phyloP scores from a whole-genome alignment of 2,329 filamentous ascomycete genomes.

The Neurospora sp. region DNA sequence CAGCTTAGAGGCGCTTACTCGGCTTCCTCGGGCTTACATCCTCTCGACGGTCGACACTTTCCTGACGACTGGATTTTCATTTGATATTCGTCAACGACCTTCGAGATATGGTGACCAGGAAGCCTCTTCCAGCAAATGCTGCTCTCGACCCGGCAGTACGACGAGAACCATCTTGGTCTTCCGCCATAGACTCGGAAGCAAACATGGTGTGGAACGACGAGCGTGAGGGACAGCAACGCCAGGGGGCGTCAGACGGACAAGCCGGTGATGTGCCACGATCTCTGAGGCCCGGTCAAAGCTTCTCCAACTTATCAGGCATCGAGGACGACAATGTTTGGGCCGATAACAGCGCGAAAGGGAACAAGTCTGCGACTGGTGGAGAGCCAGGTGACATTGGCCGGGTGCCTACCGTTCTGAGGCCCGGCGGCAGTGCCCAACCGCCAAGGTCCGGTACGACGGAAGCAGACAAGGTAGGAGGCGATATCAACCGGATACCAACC shows the following conservation, averaged over 20 bases:
- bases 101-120: slow-evolving; percentile 30
- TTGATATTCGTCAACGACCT: not conserved
- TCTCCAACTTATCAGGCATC: slow-evolving; percentile 17
- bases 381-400: slow-evolving; percentile 4
- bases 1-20: not conserved
- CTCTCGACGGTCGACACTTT: not conserved
- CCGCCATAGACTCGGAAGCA: slow-evolving; percentile 23
- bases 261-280: slow-evolving; percentile 21
- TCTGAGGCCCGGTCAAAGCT: slow-evolving; percentile 23
- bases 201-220: slow-evolving; percentile 22
- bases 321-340: slow-evolving; percentile 28
- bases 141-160: slow-evolving; percentile 19
- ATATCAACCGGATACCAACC: slow-evolving; percentile 21
- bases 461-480: slow-evolving; percentile 6
- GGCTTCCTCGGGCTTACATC: not conserved
- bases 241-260: slow-evolving; percentile 4
- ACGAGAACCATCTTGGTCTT: slow-evolving; percentile 21
- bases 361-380: not conserved
- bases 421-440: slow-evolving; percentile 8
- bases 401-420: slow-evolving; percentile 13
- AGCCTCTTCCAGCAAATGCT: slow-evolving; percentile 24
- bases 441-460: slow-evolving; percentile 1
- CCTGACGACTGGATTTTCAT: too few species aligned
- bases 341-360: slow-evolving; percentile 8
- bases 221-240: slow-evolving; percentile 2